Evolutionary conservation across 1,284 basidiomycete species (phyloP).

Genomic region (Ceratorhiza oryzae-sativae): DNA sequence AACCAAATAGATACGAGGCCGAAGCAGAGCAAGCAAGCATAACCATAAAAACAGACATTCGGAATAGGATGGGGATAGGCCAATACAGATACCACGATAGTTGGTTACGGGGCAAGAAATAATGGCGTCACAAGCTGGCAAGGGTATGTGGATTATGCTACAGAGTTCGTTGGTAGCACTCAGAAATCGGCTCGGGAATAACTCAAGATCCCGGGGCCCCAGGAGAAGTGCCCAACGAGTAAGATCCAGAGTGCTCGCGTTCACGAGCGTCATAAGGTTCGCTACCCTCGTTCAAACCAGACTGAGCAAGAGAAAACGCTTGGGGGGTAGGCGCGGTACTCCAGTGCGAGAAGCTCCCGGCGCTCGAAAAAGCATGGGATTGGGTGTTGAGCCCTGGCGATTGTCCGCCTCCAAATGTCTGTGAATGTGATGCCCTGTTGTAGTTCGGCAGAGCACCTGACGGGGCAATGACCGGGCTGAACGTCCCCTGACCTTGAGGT

Average conservation of each 20-base stretch:
- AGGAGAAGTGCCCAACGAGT: slow-evolving; percentile 30
- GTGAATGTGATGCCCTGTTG: slow-evolving; percentile 30
- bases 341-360: slow-evolving; percentile 39
- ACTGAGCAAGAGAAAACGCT: slow-evolving; percentile 35
- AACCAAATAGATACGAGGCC: slow-evolving; percentile 18
- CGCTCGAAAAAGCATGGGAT: slow-evolving; percentile 37
- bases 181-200: slow-evolving; percentile 15
- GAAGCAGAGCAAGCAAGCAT: slow-evolving; percentile 6
- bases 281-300: slow-evolving; percentile 41
- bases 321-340: slow-evolving; percentile 27
- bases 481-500: slow-evolving; percentile 16
- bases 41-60: slow-evolving; percentile 31
- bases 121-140: slow-evolving; percentile 21
- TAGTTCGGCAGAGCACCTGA: slow-evolving; percentile 4
- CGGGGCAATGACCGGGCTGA: slow-evolving; percentile 28
- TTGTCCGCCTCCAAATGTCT: slow-evolving; percentile 29
- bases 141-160: slow-evolving; percentile 7
- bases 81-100: slow-evolving; percentile 28
- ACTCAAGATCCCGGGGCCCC: slow-evolving; percentile 17
- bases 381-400: slow-evolving; percentile 16
- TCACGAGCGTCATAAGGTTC: slow-evolving; percentile 46
- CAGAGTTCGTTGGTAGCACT: neutral
- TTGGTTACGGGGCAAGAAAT: slow-evolving; percentile 1
- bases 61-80: slow-evolving; percentile 31
- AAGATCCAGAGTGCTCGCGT: slow-evolving; percentile 51